Conservation (phyloP, 2,329 filamentous ascomycete genomes). For the Incumbomyces delicatus region DNA sequence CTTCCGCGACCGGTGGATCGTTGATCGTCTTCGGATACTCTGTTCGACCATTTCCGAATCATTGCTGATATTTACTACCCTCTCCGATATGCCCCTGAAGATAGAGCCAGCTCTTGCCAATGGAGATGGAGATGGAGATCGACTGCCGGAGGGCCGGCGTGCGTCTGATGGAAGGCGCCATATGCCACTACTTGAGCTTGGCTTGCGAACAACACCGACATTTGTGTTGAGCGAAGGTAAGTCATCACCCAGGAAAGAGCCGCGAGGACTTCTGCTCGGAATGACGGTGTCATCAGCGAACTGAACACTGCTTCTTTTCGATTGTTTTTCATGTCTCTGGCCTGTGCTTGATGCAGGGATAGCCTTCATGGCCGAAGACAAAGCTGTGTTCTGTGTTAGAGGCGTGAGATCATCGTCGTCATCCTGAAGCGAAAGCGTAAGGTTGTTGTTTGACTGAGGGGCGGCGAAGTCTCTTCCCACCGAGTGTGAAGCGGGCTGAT, state of each 20-base stretch:
- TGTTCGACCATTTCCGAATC: constrained; percentile 76
- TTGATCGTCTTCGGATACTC: constrained; percentile 51
- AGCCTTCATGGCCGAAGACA: constrained; percentile 44
- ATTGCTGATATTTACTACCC: constrained; percentile 94
- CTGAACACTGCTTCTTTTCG: constrained; percentile 45
- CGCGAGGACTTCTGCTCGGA: constrained; percentile 23
- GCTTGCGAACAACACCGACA: constrained; percentile 40
- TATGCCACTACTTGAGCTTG: constrained; percentile 39
- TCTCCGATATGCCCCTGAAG: constrained; percentile 81
- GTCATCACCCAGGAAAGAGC: constrained; percentile 51
- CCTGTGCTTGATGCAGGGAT: constrained; percentile 36
- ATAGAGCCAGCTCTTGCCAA: constrained; percentile 63
- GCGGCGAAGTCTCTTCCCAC: constrained; percentile 19
- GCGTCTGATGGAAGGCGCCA: constrained; percentile 29
- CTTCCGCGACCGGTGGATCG: constrained; percentile 13
- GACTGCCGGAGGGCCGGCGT: constrained; percentile 30
- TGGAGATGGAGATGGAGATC: constrained; percentile 54
- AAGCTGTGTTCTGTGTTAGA: constrained; percentile 46
- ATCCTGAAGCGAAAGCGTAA: constrained; percentile 33
- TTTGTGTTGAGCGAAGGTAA: constrained; percentile 51
- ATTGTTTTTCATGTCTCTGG: constrained; percentile 38
- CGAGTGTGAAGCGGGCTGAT: constrained; percentile 10
- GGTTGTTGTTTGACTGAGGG: constrained; percentile 16
- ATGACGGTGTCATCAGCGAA: constrained; percentile 34
- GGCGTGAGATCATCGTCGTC: constrained; percentile 53